Evolutionary conservation across 176 grass and related monocot genomes (phyloP), one percentile per base, ranked within the genome.

Genomic region (Avena eriantha): DNA sequence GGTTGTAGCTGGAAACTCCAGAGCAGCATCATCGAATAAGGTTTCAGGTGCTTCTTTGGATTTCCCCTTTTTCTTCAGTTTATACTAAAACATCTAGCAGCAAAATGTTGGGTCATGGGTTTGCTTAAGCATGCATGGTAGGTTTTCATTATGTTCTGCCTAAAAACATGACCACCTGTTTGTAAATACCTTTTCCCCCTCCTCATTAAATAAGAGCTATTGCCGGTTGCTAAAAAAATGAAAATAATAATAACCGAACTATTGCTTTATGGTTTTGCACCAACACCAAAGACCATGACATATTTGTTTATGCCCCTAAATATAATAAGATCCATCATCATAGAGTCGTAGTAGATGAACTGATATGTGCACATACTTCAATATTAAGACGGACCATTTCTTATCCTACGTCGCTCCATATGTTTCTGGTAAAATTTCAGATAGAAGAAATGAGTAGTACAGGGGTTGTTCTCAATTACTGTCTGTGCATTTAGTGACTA

Each of bases 1-100:
- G 36, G 72, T 95, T 87, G 79, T 98, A 74, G 90, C 92, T 85
- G 96, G 97, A 34, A 90, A 88, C 87, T 83, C 85, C 13, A 96
- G 95, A 82, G 76, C 88, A 48, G 26, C 84, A 21, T 47, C 79
- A 7, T 93, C 78, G 34, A 89, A 96, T 91, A 88, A 88, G 46
- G 93, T 96, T 81, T 94, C 82, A 93, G 94, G 97, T 98, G 53
- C 60, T 67, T 76, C 8, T 80, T 76, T 63, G 45, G 56, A 68
- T 74, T 79, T 26, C 45, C 31, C n/a, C 54, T 79, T 71, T 87
- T 50, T 49, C 73, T 68, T 83, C 64, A 63, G 31, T 74, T 61
- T 41, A 80, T 82, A 48, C 49, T 76, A 76, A 35, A 46, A 79
- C 21, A 18, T 41, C 22, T 14, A 56, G 8, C 26, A 64, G 5